Evolutionary conservation across 164 flowering plant genomes (phyloP).

Genomic region (Stephania cephalantha): DNA sequence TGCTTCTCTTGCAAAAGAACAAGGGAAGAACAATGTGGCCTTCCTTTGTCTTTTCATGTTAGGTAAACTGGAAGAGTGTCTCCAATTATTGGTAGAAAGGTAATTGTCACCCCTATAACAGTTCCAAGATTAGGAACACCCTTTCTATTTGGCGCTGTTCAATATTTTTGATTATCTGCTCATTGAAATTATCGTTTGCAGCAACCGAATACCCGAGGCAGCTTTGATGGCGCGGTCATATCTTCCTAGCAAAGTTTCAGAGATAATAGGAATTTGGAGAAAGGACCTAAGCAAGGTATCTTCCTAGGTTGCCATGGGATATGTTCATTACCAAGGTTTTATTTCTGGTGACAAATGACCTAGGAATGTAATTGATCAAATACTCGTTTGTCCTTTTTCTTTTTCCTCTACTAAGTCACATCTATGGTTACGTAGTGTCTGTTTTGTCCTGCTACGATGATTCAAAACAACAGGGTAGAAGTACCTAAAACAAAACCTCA

Average conservation of each 20-base stretch:
- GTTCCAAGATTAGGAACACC: not conserved
- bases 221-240: slow-evolving; percentile 98
- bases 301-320: slow-evolving; percentile 2
- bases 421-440: not conserved
- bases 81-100: slow-evolving; percentile 93
- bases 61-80: slow-evolving; percentile 92
- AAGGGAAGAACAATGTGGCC: slow-evolving; percentile 94
- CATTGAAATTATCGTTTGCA: slow-evolving; percentile 28
- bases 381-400: not conserved
- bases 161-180: not conserved
- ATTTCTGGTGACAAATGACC: not conserved
- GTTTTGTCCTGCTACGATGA: not conserved
- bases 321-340: not conserved
- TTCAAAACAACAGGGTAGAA: not conserved
- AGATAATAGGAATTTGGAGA: slow-evolving; percentile 85
- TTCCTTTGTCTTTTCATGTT: slow-evolving; percentile 87
- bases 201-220: slow-evolving; percentile 99
- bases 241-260: slow-evolving; percentile 99
- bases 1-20: slow-evolving; percentile 80
- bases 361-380: too few relatives aligned
- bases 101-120: slow-evolving; percentile 17
- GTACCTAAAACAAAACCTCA: too few relatives aligned
- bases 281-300: slow-evolving; percentile 84
- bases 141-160: not conserved
- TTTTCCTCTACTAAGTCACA: not conserved